A percentile compares a stretch with the other conserved stretches of the same genome.
Evolutionary conservation across 2,329 filamentous ascomycete genomes (phyloP).

Genomic region (Xylariaceae sp.): DNA sequence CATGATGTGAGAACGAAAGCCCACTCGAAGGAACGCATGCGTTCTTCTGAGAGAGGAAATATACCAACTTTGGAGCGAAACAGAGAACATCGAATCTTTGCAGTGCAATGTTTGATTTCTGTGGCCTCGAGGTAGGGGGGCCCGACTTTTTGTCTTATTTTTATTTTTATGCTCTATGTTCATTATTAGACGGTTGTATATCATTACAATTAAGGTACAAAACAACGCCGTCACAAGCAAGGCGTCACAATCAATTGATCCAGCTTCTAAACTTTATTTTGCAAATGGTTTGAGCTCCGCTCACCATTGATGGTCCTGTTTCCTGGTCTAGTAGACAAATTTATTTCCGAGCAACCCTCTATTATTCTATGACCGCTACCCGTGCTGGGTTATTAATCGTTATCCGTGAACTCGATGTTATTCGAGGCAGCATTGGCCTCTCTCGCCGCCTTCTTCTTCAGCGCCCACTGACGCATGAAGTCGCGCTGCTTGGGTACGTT

Average conservation of each 20-base stretch:
- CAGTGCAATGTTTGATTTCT: slow-evolving; percentile 8
- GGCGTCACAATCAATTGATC: slow-evolving; percentile 16
- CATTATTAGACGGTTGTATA: slow-evolving; percentile 22
- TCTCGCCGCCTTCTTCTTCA: slow-evolving; percentile 15
- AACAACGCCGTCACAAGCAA: slow-evolving; percentile 12
- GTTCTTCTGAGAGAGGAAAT: slow-evolving; percentile 1
- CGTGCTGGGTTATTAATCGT: background rate
- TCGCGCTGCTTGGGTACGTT: slow-evolving; percentile 41
- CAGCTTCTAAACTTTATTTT: background rate
- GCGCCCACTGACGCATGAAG: slow-evolving; percentile 44
- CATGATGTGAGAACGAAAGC: slow-evolving; percentile 2
- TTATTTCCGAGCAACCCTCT: background rate
- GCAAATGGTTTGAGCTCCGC: no score
- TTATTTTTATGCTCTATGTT: slow-evolving; percentile 14
- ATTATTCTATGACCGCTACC: slow-evolving; percentile 8
- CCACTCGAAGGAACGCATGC: background rate
- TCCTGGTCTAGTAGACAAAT: background rate
- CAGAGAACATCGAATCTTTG: background rate
- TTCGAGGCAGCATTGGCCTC: background rate
- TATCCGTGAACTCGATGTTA: background rate
- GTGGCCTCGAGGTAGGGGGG: background rate
- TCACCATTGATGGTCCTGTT: background rate
- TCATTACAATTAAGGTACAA: slow-evolving; percentile 9
- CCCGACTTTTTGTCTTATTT: background rate
- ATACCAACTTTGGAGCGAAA: background rate